These are phyloP conservation scores for Tritrichomonas foetus DNA, from an alignment of 208 protist species.

Conservation along the genomic window DNA sequence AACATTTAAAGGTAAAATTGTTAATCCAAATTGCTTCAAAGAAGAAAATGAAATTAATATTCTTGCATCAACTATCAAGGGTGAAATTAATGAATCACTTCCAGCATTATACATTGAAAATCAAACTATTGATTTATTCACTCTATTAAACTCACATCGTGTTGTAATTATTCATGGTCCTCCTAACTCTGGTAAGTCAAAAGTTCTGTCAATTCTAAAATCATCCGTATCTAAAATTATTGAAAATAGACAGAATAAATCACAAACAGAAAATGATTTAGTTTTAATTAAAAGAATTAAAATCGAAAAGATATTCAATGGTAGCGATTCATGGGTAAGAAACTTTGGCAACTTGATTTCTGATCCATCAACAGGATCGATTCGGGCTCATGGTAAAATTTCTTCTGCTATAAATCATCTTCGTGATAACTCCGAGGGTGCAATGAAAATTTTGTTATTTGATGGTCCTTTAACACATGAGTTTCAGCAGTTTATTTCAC, in stretches of 20 bases:
- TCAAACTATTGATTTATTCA: neutral
- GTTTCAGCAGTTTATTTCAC: neutral
- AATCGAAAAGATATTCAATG: neutral
- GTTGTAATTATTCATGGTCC: neutral
- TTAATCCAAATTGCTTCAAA: neutral
- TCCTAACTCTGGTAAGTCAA: slow-evolving; percentile 6
- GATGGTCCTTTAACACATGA: neutral
- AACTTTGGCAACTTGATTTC: neutral
- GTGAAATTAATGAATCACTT: neutral
- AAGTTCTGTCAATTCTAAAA: neutral
- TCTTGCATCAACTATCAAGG: neutral
- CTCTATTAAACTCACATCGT: neutral
- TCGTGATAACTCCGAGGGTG: neutral
- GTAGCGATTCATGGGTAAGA: neutral
- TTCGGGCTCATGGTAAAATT: neutral
- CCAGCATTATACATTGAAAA: neutral
- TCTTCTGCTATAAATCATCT: neutral
- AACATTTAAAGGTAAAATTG: neutral
- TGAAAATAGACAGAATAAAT: neutral
- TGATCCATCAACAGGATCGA: neutral
- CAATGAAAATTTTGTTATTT: neutral
- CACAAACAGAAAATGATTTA: neutral
- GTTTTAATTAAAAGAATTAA: neutral
- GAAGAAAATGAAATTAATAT: neutral
- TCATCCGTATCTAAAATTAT: neutral